Conservation (phyloP, 208 protist genomes). For the Kentomonas sorsogonicus region DNA sequence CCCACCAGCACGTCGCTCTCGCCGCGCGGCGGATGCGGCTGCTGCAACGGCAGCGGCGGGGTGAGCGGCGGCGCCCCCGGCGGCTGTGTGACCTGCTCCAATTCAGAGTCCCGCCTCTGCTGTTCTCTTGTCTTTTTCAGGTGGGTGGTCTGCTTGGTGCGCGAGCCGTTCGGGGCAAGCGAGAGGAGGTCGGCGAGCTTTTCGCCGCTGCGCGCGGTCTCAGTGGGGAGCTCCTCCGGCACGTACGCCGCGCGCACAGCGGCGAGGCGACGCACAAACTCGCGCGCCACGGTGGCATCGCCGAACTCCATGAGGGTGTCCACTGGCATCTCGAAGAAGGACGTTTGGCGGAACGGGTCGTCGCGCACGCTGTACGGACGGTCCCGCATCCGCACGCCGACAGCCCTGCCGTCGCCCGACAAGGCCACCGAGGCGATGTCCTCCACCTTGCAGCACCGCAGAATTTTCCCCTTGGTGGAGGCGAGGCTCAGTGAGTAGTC, state of each 20-base stretch:
- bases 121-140: background rate
- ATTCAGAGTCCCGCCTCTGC: background rate
- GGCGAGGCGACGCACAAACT: slow-evolving; percentile 12
- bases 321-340: slow-evolving; percentile 43
- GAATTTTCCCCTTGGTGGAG: slow-evolving; percentile 11
- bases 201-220: slow-evolving; percentile 11
- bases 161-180: slow-evolving; percentile 27
- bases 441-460: slow-evolving; percentile 30
- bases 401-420: slow-evolving; percentile 6
- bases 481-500: slow-evolving; percentile 34
- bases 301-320: slow-evolving; percentile 23
- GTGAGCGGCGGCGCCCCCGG: background rate
- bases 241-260: slow-evolving; percentile 13
- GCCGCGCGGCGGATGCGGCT: background rate
- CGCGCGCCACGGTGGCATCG: slow-evolving; percentile 5
- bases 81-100: slow-evolving; percentile 1
- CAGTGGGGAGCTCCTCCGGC: slow-evolving; percentile 10
- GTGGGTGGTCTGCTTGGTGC: slow-evolving; percentile 17
- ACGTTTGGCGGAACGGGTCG: slow-evolving; percentile 2
- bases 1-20: background rate
- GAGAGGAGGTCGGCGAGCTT: slow-evolving; percentile 19
- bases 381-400: slow-evolving; percentile 30
- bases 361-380: slow-evolving; percentile 20
- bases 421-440: slow-evolving; percentile 28
- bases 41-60: background rate